Base-by-base conservation (phyloP, 495 filamentous ascomycete genomes). In the Viridothelium virens region DNA sequence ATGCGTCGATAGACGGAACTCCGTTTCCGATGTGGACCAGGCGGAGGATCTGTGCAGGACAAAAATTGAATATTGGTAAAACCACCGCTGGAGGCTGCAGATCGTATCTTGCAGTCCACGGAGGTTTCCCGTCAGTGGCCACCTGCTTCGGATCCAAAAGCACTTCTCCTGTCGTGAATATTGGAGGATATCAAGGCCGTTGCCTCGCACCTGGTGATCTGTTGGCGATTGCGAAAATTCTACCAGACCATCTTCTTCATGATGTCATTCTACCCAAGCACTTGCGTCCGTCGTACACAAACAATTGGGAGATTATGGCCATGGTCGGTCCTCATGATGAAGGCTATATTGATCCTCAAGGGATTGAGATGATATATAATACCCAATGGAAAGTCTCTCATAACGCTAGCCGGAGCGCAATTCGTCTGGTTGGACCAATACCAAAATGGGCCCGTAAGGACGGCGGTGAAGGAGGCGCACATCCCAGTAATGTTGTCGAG, bases 121-220 rank as follows among this genome's bases (percentile, higher is more conserved):
- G 85, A 6, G 85, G 85, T 0, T 80, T 88, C 65, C 80, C 81
- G 4, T 75, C 77, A 31, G 76, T 87, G 47, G 79, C 84, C 31
- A 71, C 79, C 33, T 84, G 79, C 73, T 84, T 86, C 69, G 82
- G 82, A 3, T 85, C 83, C 6, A 87, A 86, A 69, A 79, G 82
- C 0, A 86, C 84, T 1, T 79, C 79, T 33, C 83, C 85, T 5
- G 75, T 80, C 61, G 77, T 86, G 12, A 78, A 72, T 4, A 77
- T 85, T 59, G 86, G 86, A n/a, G 85, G 86, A 1, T 81, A 81
- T 39, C 80, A 87, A 72, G 85, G 85, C 2, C 76, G 85, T 65
- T 72, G 75, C 41, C 76, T 88, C 38, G 77, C 77, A 4, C 70
- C 79, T 18, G 82, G 84, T 5, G 86, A 87, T 65, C 70, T 83